Conservation (phyloP, 1,284 basidiomycete genomes). For the Ceratobasidium papillatum region DNA sequence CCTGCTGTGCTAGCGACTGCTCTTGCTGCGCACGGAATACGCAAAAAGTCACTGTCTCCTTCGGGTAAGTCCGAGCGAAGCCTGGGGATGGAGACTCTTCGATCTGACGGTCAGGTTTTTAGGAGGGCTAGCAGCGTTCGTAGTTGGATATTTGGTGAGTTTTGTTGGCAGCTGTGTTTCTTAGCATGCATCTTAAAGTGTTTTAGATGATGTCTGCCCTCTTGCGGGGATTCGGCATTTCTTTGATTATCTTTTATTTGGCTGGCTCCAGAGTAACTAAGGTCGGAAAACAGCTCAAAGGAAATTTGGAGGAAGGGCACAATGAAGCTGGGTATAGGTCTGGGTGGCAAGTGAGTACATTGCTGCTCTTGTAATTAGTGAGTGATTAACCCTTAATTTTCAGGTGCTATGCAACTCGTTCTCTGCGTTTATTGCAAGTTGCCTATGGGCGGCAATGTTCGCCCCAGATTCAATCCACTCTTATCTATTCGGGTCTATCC, state of each 20-base stretch:
- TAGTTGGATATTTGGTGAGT: slow-evolving; percentile 66
- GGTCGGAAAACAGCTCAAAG: slow-evolving; percentile 76
- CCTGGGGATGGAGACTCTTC: background rate
- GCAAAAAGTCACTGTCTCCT: slow-evolving; percentile 54
- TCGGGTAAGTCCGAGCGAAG: slow-evolving; percentile 43
- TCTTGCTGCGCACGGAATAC: slow-evolving; percentile 62
- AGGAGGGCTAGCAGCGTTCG: slow-evolving; percentile 79
- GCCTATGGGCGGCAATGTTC: slow-evolving; percentile 71
- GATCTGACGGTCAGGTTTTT: slow-evolving; percentile 61
- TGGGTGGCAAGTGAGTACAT: slow-evolving; percentile 68
- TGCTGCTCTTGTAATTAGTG: background rate
- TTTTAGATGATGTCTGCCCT: slow-evolving; percentile 63
- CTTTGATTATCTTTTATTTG: slow-evolving; percentile 84
- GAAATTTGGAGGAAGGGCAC: slow-evolving; percentile 79
- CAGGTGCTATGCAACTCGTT: slow-evolving; percentile 77
- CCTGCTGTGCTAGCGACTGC: slow-evolving; percentile 57
- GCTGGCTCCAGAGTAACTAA: slow-evolving; percentile 86
- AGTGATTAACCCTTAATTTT: background rate
- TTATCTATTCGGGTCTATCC: slow-evolving; percentile 46
- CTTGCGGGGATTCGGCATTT: slow-evolving; percentile 71
- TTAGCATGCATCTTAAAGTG: background rate
- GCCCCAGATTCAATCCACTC: slow-evolving; percentile 51
- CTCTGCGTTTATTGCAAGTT: slow-evolving; percentile 70
- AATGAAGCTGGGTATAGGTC: slow-evolving; percentile 71
- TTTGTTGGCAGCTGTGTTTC: background rate